Percentiles rank a stretch among this genome's conserved stretches.
phyloP scores from a whole-genome alignment of 345 rosid genomes.

The Psidium friedrichsthalianum region DNA sequence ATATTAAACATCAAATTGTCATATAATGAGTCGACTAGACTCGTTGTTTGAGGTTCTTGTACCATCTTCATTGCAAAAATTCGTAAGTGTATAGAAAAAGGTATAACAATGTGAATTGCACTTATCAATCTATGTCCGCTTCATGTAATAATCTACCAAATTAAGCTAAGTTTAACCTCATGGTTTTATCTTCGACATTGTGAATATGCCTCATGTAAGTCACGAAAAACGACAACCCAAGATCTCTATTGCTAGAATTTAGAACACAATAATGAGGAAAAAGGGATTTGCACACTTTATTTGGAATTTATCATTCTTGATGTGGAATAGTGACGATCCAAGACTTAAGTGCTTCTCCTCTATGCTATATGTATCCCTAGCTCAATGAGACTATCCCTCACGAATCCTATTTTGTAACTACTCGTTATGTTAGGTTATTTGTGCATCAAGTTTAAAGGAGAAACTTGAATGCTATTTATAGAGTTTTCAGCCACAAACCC shows the following conservation, averaged over 20 bases:
- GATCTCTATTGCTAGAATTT: too few species aligned
- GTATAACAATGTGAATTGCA: not conserved
- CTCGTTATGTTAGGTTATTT: too few species aligned
- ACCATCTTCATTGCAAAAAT: not conserved
- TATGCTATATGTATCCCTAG: not conserved
- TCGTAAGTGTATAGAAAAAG: not conserved
- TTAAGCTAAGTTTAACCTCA: not conserved
- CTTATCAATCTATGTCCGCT: not conserved
- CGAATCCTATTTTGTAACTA: accelerated
- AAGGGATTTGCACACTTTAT: not conserved
- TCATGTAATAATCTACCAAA: not conserved
- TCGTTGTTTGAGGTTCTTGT: not conserved
- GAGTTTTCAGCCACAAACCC: too few species aligned
- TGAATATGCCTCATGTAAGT: not conserved
- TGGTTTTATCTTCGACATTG: not conserved
- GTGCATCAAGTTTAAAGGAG: too few species aligned
- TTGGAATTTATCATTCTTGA: not conserved
- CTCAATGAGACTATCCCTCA: too few species aligned
- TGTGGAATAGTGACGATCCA: not conserved
- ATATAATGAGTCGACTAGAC: not conserved
- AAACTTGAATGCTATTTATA: too few species aligned
- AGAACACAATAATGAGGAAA: too few species aligned
- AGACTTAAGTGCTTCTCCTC: not conserved
- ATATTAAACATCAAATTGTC: not conserved
- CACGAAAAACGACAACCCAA: too few species aligned